These are phyloP conservation scores for Trichoderma endophyticum DNA, from an alignment of 2,329 filamentous ascomycete genomes.

Conservation along the genomic window DNA sequence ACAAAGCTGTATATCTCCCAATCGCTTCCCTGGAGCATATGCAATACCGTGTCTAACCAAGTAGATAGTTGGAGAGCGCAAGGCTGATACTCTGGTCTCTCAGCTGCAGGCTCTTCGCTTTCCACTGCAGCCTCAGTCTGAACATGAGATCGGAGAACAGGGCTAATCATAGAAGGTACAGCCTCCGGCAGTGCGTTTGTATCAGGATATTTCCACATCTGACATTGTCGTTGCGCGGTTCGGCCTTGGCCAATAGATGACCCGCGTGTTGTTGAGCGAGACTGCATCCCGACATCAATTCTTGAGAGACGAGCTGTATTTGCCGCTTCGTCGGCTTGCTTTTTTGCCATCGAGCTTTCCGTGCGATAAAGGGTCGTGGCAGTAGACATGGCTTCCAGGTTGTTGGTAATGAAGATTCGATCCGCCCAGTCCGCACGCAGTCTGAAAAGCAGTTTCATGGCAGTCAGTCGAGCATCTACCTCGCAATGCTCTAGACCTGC, in stretches of 20 bases:
- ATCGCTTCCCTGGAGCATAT: slow-evolving; percentile 70
- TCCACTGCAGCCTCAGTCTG: slow-evolving; percentile 19
- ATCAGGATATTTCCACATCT: slow-evolving; percentile 59
- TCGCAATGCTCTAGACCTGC: slow-evolving; percentile 59
- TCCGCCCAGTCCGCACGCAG: slow-evolving; percentile 79
- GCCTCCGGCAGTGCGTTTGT: slow-evolving; percentile 51
- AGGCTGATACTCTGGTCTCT: slow-evolving; percentile 26
- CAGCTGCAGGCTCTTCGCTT: slow-evolving; percentile 26
- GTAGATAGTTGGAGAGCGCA: slow-evolving; percentile 55
- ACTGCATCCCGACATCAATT: slow-evolving; percentile 39
- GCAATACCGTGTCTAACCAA: slow-evolving; percentile 76
- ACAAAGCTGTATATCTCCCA: slow-evolving; percentile 95
- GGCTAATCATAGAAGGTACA: slow-evolving; percentile 46
- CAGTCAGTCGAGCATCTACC: slow-evolving; percentile 66
- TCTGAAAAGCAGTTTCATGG: slow-evolving; percentile 76
- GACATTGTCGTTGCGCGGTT: slow-evolving; percentile 37
- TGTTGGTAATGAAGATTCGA: slow-evolving; percentile 66
- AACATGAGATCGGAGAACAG: slow-evolving; percentile 45
- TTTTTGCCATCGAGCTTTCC: slow-evolving; percentile 50
- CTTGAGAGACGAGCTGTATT: slow-evolving; percentile 44
- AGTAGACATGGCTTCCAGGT: slow-evolving; percentile 69
- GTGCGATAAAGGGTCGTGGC: slow-evolving; percentile 69
- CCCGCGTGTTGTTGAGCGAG: slow-evolving; percentile 46
- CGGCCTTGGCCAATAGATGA: slow-evolving; percentile 50
- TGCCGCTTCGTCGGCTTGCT: slow-evolving; percentile 50